Evolutionary conservation across 139 green algal genomes (phyloP).

Genomic region (Chlorella sp.): DNA sequence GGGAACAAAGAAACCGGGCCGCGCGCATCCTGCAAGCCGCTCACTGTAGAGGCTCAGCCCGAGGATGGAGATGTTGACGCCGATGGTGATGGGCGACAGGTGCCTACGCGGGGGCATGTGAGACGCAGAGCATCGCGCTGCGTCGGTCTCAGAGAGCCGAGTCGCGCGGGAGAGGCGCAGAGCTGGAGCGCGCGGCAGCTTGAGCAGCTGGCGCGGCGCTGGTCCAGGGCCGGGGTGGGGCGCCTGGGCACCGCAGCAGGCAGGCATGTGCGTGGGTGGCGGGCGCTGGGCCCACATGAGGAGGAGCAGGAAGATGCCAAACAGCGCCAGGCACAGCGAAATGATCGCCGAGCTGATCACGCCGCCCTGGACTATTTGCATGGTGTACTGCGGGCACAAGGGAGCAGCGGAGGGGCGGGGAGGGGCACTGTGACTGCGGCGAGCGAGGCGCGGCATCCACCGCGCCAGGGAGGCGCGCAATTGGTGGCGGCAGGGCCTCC

Average conservation of each 20-base stretch:
- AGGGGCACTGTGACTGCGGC: too few relatives aligned
- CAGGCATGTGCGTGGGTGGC: too few relatives aligned
- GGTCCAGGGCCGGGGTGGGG: not conserved
- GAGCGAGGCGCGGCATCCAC: too few relatives aligned
- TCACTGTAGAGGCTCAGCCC: conserved; percentile 41
- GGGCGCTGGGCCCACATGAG: conserved; percentile 31
- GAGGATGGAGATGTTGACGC: conserved; percentile 55
- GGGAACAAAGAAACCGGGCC: too few relatives aligned
- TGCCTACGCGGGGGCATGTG: not conserved
- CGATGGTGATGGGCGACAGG: conserved; percentile 40
- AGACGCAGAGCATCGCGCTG: not conserved
- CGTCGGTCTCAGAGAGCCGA: not conserved
- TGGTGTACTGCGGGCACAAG: conserved; percentile 53
- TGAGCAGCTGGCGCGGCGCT: not conserved
- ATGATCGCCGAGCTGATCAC: conserved; percentile 51
- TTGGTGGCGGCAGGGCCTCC: not conserved
- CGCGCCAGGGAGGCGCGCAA: too few relatives aligned
- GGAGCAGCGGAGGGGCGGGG: not conserved
- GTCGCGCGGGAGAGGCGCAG: too few relatives aligned
- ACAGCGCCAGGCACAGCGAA: conserved; percentile 40
- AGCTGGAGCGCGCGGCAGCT: too few relatives aligned
- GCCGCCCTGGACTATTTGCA: conserved; percentile 62
- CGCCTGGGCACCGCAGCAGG: not conserved
- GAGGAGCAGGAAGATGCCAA: conserved; percentile 45
- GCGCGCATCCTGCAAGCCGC: too few relatives aligned